These are phyloP conservation scores for Pichia sp. DNA, from an alignment of 1,139 yeast species.

Conservation along the genomic window DNA sequence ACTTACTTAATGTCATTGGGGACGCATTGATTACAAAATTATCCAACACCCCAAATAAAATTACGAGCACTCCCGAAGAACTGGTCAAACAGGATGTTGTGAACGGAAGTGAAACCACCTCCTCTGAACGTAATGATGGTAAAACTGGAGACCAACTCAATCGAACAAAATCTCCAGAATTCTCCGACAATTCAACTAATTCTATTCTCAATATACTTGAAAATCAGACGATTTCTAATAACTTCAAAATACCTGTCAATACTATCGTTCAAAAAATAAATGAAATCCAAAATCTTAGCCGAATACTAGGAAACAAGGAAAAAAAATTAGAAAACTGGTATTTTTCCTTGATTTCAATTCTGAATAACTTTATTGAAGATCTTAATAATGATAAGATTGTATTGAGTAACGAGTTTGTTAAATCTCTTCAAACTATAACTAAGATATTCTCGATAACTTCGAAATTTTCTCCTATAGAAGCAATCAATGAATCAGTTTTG, in stretches of 20 bases:
- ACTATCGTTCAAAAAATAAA: slow-evolving; percentile 5
- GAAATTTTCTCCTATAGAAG: slow-evolving; percentile 10
- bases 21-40: slow-evolving; percentile 5
- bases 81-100: neutral
- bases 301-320: slow-evolving; percentile 9
- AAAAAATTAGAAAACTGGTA: slow-evolving; percentile 5
- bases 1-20: slow-evolving; percentile 3
- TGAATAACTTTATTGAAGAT: slow-evolving; percentile 8
- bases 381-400: slow-evolving; percentile 11
- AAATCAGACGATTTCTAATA: neutral
- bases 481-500: slow-evolving; percentile 9
- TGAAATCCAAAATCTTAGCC: slow-evolving; percentile 5
- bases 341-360: neutral
- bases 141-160: neutral
- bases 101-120: neutral
- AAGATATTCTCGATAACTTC: slow-evolving; percentile 16
- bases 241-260: slow-evolving; percentile 7
- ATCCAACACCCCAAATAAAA: neutral
- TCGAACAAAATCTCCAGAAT: neutral
- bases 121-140: neutral
- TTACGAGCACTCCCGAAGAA: neutral
- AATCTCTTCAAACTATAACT: slow-evolving; percentile 20
- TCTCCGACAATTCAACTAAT: neutral
- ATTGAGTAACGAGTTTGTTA: slow-evolving; percentile 15
- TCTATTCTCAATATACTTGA: neutral